Evolutionary conservation across 345 rosid species (phyloP).

Genomic region (Arabidopsis thaliana): DNA sequence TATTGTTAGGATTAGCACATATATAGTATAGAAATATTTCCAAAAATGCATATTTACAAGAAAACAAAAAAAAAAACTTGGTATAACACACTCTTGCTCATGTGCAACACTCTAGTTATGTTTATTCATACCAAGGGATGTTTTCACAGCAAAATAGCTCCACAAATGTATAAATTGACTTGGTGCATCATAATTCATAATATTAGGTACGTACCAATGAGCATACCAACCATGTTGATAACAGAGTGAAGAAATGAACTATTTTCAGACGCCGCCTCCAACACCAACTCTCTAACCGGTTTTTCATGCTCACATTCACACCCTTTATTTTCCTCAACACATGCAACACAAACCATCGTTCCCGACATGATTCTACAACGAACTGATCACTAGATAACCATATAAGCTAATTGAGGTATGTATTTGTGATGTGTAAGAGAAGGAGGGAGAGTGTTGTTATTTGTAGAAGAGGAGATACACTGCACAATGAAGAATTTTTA

Average conservation of each 20-base stretch:
- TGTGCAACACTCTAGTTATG: not conserved
- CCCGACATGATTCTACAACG: conserved; percentile 28
- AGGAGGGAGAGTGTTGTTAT: conserved; percentile 13
- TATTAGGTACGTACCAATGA: conserved; percentile 59
- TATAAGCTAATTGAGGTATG: not conserved
- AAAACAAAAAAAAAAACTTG: not conserved
- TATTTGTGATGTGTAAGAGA: conserved; percentile 4
- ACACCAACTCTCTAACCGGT: conserved; percentile 13
- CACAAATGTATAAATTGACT: not conserved
- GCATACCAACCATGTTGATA: conserved; percentile 88
- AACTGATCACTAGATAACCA: not conserved
- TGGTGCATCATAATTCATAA: not conserved
- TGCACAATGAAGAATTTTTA: not conserved
- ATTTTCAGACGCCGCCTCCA: conserved; percentile 30
- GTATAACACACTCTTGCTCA: not conserved
- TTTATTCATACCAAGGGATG: not conserved
- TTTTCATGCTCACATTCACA: conserved; percentile 25
- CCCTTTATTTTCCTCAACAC: conserved; percentile 36
- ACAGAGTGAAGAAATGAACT: conserved; percentile 73
- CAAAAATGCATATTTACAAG: not conserved
- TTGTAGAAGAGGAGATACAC: conserved; percentile 22
- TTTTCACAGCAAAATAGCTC: not conserved
- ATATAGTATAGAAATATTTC: not conserved
- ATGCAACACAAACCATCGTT: conserved; percentile 17
- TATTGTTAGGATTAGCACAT: not conserved